These are phyloP conservation scores for Lagenidium giganteum DNA, from an alignment of 352 stramenopile species.

Conservation along the genomic window DNA sequence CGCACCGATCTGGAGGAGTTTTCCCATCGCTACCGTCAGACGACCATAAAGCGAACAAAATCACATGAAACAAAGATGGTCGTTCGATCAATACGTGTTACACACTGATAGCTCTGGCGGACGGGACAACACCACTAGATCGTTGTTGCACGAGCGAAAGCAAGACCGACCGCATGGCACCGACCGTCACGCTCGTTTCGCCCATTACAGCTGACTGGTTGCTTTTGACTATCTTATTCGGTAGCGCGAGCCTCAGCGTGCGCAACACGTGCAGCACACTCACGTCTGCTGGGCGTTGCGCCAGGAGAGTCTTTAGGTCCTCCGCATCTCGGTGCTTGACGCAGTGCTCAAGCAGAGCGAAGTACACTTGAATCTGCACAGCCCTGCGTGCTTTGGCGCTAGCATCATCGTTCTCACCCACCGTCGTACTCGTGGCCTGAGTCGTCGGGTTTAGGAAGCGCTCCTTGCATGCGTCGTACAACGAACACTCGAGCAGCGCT, in stretches of 20 bases:
- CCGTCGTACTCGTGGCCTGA: conserved; percentile 8
- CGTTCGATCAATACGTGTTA: too few species aligned
- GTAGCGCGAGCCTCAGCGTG: conserved; percentile 28
- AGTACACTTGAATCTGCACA: conserved; percentile 42
- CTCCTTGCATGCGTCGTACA: conserved; percentile 60
- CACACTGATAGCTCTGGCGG: too few species aligned
- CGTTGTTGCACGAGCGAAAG: too few species aligned
- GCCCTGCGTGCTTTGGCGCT: conserved; percentile 2
- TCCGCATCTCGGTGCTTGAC: conserved; percentile 32
- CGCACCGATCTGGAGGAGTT: too few species aligned
- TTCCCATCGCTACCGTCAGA: too few species aligned
- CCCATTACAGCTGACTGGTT: too few species aligned
- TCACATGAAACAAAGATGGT: too few species aligned
- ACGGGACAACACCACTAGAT: too few species aligned
- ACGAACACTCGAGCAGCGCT: conserved; percentile 48
- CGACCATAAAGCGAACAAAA: too few species aligned
- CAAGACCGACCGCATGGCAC: conserved; percentile 15
- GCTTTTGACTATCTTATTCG: conserved; percentile 13
- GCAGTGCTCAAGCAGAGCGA: conserved; percentile 62
- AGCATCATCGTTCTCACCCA: conserved; percentile 9
- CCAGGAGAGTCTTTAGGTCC: conserved; percentile 44
- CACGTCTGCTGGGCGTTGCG: conserved; percentile 48
- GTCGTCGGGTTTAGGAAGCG: conserved; percentile 15
- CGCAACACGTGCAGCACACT: conserved; percentile 51
- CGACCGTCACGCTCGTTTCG: conserved; percentile 16